A percentile compares a stretch with the other conserved stretches of the same genome.
Conservation (phyloP, 495 filamentous ascomycete species). For the Penicillium paxilli region DNA sequence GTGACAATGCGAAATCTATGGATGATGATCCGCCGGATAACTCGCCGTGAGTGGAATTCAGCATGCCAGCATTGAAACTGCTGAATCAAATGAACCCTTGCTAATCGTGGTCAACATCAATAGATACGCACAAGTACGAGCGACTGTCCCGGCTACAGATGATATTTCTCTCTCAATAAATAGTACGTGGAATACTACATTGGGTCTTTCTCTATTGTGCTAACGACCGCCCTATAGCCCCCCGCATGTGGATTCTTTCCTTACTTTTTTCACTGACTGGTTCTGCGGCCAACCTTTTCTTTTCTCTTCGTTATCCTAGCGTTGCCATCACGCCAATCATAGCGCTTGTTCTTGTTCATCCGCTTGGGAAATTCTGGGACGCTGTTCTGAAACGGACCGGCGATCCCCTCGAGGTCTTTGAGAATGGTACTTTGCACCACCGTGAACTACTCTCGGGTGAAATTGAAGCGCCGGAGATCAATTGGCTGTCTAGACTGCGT, state of each 20-base stretch:
- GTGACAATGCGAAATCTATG: constrained; percentile 19
- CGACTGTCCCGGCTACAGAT: constrained; percentile 72
- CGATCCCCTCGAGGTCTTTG: constrained; percentile 58
- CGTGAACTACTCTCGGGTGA: constrained; percentile 18
- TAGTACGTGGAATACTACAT: constrained; percentile 30
- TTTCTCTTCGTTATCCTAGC: constrained; percentile 84
- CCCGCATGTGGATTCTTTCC: constrained; percentile 82
- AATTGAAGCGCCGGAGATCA: constrained; percentile 4
- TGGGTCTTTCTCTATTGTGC: background rate
- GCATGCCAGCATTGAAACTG: background rate
- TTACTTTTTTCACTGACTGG: constrained; percentile 76
- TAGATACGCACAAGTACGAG: constrained; percentile 68
- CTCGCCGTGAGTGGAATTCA: constrained; percentile 29
- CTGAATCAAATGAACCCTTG: background rate
- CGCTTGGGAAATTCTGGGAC: constrained; percentile 78
- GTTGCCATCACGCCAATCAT: constrained; percentile 85
- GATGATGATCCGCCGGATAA: constrained; percentile 35
- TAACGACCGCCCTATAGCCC: constrained; percentile 38
- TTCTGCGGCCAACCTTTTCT: constrained; percentile 79
- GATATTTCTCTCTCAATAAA: constrained; percentile 75
- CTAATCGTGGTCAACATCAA: background rate
- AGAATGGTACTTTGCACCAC: constrained; percentile 30
- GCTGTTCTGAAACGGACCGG: constrained; percentile 58
- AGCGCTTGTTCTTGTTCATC: constrained; percentile 77
- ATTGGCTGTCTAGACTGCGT: constrained; percentile 36